Evolutionary conservation across 306 rosid species (phyloP).

Genomic region (Quercus parvula): DNA sequence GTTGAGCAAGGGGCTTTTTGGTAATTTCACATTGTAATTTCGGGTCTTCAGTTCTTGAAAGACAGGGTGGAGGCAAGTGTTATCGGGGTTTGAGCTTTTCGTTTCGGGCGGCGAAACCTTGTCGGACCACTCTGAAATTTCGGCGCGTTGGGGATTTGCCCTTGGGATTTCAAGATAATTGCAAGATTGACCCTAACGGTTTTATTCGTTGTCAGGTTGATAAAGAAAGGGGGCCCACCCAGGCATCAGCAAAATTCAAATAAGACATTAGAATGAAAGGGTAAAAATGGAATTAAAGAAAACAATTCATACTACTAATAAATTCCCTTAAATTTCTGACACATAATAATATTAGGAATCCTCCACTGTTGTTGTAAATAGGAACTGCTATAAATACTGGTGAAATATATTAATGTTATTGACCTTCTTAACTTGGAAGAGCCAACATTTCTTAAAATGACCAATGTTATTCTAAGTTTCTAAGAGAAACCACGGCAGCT

Average conservation of each 20-base stretch:
- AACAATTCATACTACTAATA: no score
- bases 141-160: slow-evolving; percentile 27
- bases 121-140: slow-evolving; percentile 37
- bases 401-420: no score
- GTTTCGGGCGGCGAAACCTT: slow-evolving; percentile 34
- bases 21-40: slow-evolving; percentile 27
- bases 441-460: no score
- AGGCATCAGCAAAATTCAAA: background rate
- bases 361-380: no score
- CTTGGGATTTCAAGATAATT: background rate
- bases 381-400: no score
- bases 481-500: no score
- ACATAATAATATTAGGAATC: no score
- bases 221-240: slow-evolving; percentile 5
- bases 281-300: background rate
- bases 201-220: slow-evolving; percentile 5
- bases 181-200: slow-evolving; percentile 45
- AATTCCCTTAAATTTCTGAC: no score
- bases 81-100: slow-evolving; percentile 27
- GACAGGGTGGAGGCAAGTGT: slow-evolving; percentile 23
- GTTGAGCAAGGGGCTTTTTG: background rate
- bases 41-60: background rate
- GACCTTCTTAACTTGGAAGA: no score
- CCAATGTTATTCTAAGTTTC: no score
- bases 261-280: background rate